A percentile compares a stretch with the other conserved stretches of the same genome.
Conservation (phyloP, 768 basidiomycete species). For the Suillus ampliporus region DNA sequence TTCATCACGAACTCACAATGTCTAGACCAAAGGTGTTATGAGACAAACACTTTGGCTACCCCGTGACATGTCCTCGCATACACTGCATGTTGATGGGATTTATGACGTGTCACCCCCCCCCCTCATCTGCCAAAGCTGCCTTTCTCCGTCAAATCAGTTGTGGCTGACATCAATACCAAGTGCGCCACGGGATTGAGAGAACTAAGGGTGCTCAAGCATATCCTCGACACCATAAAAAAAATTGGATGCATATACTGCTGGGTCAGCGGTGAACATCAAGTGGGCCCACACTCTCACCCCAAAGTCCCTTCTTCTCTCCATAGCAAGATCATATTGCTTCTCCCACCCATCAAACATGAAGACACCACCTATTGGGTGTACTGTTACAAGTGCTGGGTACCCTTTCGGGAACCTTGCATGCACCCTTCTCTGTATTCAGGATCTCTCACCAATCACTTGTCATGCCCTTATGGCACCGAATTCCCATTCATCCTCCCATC, state of each 20-base stretch:
- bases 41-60: not conserved
- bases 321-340: not conserved
- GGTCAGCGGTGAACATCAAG: not conserved
- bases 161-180: not conserved
- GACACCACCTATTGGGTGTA: constrained; percentile 8
- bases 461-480: not conserved
- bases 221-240: not conserved
- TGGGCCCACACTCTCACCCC: not conserved
- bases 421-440: constrained; percentile 4
- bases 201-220: not conserved
- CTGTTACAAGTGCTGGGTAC: constrained; percentile 15
- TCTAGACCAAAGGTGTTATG: not conserved
- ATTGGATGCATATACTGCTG: not conserved
- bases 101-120: not conserved
- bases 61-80: not conserved
- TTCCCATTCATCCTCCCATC: not conserved
- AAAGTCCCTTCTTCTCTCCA: not conserved
- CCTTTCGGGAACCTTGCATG: constrained; percentile 13
- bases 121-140: not conserved
- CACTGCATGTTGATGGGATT: not conserved
- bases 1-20: not conserved
- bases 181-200: not conserved
- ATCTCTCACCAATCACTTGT: not conserved
- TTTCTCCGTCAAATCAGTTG: not conserved
- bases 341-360: not conserved